phyloP scores from a whole-genome alignment of 2,329 filamentous ascomycete genomes.

The Macrophomina tecta region DNA sequence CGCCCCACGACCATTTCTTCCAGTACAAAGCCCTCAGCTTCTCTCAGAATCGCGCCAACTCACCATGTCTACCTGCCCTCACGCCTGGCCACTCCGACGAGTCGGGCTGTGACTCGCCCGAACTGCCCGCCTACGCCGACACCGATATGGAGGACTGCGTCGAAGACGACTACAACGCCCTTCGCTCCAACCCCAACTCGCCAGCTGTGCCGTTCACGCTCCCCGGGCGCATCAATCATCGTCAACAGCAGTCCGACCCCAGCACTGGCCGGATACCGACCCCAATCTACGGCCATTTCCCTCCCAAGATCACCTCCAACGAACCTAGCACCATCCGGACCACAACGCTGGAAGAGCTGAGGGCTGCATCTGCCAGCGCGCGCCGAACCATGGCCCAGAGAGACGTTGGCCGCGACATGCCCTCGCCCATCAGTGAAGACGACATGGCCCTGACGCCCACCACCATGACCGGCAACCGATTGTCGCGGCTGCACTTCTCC shows the following conservation, averaged over 20 bases:
- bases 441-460: constrained; percentile 46
- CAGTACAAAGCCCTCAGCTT: constrained; percentile 32
- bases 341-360: constrained; percentile 22
- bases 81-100: constrained; percentile 41
- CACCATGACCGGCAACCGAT: constrained; percentile 44
- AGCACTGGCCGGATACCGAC: constrained; percentile 45
- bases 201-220: constrained; percentile 41
- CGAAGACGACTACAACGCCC: constrained; percentile 40
- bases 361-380: constrained; percentile 8
- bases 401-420: constrained; percentile 41
- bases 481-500: constrained; percentile 45
- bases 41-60: constrained; percentile 39
- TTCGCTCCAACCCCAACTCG: constrained; percentile 44
- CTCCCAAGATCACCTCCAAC: constrained; percentile 28
- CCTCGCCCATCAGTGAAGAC: constrained; percentile 49
- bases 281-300: constrained; percentile 48
- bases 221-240: constrained; percentile 42
- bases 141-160: constrained; percentile 44
- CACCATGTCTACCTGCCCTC: constrained; percentile 34
- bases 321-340: constrained; percentile 1
- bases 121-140: constrained; percentile 38
- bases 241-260: constrained; percentile 33
- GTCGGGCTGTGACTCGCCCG: constrained; percentile 36
- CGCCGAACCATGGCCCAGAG: constrained; percentile 20
- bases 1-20: constrained; percentile 34